Conservation (phyloP, 2,329 filamentous ascomycete species). For the Colletotrichum sp. region DNA sequence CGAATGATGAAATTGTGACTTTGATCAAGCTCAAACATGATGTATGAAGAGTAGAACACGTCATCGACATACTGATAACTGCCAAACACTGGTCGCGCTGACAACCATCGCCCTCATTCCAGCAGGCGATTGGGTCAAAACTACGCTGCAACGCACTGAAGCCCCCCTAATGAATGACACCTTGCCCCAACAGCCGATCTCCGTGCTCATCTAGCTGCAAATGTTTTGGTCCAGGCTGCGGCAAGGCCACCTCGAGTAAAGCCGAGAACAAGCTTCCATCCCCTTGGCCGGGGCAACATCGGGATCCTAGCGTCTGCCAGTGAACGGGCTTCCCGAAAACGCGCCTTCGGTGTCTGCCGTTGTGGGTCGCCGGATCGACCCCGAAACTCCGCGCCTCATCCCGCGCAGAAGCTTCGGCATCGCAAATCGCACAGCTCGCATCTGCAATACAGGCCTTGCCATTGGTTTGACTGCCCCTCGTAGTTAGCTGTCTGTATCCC, state of each 20-base stretch:
- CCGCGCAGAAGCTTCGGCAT: not conserved
- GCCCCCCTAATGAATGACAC: not conserved
- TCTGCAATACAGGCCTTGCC: not conserved
- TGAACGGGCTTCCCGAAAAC: not conserved
- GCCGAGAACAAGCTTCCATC: not conserved
- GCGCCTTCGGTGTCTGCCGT: not conserved
- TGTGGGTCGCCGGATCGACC: not conserved
- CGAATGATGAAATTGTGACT: no score
- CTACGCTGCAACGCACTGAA: not conserved
- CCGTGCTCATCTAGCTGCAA: not conserved
- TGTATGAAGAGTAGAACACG: not conserved
- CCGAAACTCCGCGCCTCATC: not conserved
- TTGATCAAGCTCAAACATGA: not conserved
- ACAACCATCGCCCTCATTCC: not conserved
- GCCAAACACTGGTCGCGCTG: not conserved
- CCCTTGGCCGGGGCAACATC: not conserved
- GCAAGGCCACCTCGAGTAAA: not conserved
- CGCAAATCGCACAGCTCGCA: not conserved
- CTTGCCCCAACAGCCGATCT: not conserved
- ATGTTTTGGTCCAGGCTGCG: not conserved
- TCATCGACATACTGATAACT: not conserved
- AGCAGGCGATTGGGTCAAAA: not conserved
- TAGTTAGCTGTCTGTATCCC: fast-evolving
- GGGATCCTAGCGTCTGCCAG: not conserved
- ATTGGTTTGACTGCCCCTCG: not conserved